A percentile compares a stretch with the other conserved stretches of the same genome.
These are phyloP conservation scores for Ascochyta viciae-villosae DNA, from an alignment of 2,329 filamentous ascomycete genomes.

Conservation along the genomic window DNA sequence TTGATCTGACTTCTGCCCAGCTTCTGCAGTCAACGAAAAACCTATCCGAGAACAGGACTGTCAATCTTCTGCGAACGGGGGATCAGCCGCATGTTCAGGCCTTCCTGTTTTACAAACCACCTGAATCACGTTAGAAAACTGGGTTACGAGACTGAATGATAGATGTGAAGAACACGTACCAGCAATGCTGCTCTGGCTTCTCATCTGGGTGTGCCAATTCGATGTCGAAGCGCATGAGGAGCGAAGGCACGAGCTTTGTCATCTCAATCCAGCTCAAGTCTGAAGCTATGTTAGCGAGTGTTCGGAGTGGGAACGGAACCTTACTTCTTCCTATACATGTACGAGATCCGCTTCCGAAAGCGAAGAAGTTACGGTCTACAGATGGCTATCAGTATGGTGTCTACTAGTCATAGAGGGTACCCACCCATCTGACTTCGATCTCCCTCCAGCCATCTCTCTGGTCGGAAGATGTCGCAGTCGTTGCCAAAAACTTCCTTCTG, in stretches of 20 bases:
- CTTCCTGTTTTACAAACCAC: no score
- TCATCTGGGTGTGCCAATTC: conserved; percentile 36
- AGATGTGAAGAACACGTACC: no score
- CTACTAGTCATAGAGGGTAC: neutral
- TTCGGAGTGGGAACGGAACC: neutral
- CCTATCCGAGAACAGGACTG: no score
- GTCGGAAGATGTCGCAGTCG: conserved; percentile 23
- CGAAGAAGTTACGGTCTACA: conserved; percentile 20
- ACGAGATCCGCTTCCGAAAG: conserved; percentile 19
- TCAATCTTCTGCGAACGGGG: no score
- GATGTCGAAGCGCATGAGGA: conserved; percentile 46
- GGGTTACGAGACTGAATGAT: no score
- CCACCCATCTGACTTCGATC: conserved; percentile 17
- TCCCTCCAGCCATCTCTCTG: conserved; percentile 23
- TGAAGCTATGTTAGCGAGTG: neutral
- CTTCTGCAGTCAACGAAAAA: no score
- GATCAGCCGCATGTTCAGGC: no score
- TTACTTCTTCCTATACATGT: conserved; percentile 21
- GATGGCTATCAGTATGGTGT: neutral
- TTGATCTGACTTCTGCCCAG: no score
- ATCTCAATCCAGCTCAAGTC: conserved; percentile 45
- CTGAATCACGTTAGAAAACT: no score
- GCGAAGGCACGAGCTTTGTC: conserved; percentile 42
- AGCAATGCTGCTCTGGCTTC: conserved; percentile 12
- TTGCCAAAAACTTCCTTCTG: conserved; percentile 22